Conservation (phyloP, 805 yeast genomes). For the Vanderwaltozyma yarrowii region DNA sequence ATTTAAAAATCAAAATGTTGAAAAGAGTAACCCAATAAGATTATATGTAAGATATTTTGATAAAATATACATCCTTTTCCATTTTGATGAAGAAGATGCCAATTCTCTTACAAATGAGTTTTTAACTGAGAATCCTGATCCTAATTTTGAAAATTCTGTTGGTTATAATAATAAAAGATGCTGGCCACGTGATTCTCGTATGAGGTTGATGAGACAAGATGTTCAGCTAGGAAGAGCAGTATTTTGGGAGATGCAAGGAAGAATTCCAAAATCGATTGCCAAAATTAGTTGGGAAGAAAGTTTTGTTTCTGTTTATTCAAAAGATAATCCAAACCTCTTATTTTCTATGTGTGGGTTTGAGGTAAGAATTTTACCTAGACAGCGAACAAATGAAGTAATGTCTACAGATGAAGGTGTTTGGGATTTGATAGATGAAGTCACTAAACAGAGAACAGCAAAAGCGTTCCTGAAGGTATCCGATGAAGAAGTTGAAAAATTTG, state of each 20-base stretch:
- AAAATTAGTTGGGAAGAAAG: slow-evolving; percentile 70
- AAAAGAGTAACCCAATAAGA: slow-evolving; percentile 64
- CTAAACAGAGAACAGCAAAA: slow-evolving; percentile 81
- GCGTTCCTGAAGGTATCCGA: slow-evolving; percentile 79
- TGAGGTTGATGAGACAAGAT: slow-evolving; percentile 84
- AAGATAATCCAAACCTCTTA: slow-evolving; percentile 78
- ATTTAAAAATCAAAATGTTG: slow-evolving; percentile 48
- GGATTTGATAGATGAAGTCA: slow-evolving; percentile 62
- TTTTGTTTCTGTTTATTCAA: slow-evolving; percentile 79
- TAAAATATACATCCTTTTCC: slow-evolving; percentile 66
- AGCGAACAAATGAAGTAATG: slow-evolving; percentile 42
- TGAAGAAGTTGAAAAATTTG: slow-evolving; percentile 69
- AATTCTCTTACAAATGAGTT: slow-evolving; percentile 66
- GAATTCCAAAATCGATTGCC: slow-evolving; percentile 70
- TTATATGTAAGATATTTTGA: slow-evolving; percentile 78
- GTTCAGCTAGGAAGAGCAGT: slow-evolving; percentile 88
- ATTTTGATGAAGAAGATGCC: slow-evolving; percentile 65
- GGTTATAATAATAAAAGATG: slow-evolving; percentile 84
- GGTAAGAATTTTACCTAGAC: slow-evolving; percentile 73
- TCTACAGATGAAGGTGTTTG: slow-evolving; percentile 78
- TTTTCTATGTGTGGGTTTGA: slow-evolving; percentile 95
- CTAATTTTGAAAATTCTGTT: slow-evolving; percentile 74
- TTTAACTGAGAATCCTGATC: slow-evolving; percentile 81
- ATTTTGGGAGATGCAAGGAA: slow-evolving; percentile 76
- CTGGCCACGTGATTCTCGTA: slow-evolving; percentile 90